Conservation (phyloP, 805 yeast genomes). For the Saitoella complicata region DNA sequence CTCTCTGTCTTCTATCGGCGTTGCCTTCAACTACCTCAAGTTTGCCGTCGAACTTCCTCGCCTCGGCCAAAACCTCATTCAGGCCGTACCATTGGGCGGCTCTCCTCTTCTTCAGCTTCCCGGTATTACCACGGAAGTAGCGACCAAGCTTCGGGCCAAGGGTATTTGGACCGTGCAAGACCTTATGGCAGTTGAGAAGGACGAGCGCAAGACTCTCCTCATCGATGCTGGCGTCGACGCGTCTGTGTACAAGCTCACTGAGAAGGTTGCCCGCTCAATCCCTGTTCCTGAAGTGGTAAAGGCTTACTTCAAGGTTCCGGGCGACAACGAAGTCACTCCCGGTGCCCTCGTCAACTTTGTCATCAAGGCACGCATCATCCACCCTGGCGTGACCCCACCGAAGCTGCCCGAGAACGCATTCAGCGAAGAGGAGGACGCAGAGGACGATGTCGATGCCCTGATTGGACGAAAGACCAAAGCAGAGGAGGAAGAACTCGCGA, state of each 20-base stretch:
- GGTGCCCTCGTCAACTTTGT: conserved; percentile 58
- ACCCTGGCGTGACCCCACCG: conserved; percentile 29
- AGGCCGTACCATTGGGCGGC: conserved; percentile 47
- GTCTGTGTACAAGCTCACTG: conserved; percentile 5
- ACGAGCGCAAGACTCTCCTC: conserved; percentile 19
- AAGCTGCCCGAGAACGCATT: conserved; percentile 17
- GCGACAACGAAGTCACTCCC: conserved; percentile 58
- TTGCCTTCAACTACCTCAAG: conserved; percentile 59
- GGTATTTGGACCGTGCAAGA: conserved; percentile 2
- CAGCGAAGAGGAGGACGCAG: conserved; percentile 12
- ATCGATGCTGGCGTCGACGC: conserved; percentile 9
- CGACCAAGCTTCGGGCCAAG: not conserved
- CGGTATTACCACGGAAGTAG: conserved; percentile 36
- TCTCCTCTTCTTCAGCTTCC: conserved; percentile 58
- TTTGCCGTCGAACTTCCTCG: conserved; percentile 45
- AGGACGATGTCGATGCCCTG: conserved; percentile 6
- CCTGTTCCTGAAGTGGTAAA: conserved; percentile 8
- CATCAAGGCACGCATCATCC: conserved; percentile 57
- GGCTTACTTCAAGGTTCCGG: conserved; percentile 42
- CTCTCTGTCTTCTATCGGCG: conserved; percentile 67
- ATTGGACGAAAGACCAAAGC: not conserved
- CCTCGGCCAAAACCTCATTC: conserved; percentile 53
- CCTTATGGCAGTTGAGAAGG: conserved; percentile 1
- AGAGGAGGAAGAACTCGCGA: not conserved
- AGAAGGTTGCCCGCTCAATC: conserved; percentile 9